These are phyloP conservation scores for Populus ilicifolia DNA, from an alignment of 345 rosid species.

Conservation along the genomic window DNA sequence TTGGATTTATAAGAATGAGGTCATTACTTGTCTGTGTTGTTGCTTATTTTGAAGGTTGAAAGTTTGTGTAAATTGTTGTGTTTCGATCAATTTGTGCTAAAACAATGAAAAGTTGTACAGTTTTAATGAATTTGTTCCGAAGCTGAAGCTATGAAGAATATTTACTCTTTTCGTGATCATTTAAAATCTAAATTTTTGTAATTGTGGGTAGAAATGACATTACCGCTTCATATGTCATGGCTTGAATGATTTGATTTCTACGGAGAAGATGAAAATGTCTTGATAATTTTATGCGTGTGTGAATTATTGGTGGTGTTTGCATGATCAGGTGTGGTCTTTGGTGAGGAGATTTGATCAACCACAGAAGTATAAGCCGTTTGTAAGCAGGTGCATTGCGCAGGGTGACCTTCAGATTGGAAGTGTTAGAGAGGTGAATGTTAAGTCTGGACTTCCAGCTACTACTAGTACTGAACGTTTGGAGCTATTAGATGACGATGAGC, in stretches of 20 bases:
- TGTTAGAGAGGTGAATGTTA: conserved; percentile 74
- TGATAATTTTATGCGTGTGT: not conserved
- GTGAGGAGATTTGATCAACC: conserved; percentile 82
- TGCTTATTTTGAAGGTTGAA: not conserved
- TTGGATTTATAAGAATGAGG: not conserved
- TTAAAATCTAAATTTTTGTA: not conserved
- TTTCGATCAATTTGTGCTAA: not conserved
- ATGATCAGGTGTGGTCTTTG: conserved; percentile 66
- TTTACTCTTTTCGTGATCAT: not conserved
- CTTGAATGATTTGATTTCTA: not conserved
- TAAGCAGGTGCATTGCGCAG: conserved; percentile 62
- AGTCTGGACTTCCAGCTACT: conserved; percentile 75
- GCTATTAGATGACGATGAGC: conserved; percentile 65
- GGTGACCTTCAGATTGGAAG: conserved; percentile 82
- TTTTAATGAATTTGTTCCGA: not conserved
- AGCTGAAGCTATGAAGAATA: not conserved
- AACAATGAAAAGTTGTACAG: not conserved
- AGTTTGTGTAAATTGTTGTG: too few species aligned
- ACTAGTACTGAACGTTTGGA: conserved; percentile 74
- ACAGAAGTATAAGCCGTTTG: conserved; percentile 70
- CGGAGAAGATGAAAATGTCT: not conserved
- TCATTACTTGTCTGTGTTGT: not conserved
- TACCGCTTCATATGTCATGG: not conserved
- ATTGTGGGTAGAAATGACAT: not conserved
- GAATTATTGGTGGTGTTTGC: not conserved